These are phyloP conservation scores for Dioscorea dumetorum DNA, from an alignment of 106 monocot species.

Conservation along the genomic window DNA sequence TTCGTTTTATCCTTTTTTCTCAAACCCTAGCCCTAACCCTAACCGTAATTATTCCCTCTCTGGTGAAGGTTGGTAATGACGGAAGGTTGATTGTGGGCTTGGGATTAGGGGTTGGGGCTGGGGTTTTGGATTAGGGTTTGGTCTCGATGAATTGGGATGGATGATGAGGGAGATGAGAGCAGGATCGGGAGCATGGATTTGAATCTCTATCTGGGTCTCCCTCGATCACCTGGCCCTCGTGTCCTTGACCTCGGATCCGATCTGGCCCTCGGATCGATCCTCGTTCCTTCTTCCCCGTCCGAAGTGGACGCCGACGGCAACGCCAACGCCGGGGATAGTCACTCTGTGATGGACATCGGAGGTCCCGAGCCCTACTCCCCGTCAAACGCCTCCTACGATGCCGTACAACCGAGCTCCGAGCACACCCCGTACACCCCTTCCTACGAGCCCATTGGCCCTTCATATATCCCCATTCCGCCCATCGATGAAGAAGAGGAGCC, in stretches of 20 bases:
- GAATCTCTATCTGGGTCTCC: constrained; percentile 74
- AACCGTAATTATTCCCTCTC: too few species aligned
- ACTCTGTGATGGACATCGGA: background rate
- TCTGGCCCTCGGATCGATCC: constrained; percentile 53
- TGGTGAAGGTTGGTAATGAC: too few species aligned
- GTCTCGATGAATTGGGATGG: constrained; percentile 9
- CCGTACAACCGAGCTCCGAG: background rate
- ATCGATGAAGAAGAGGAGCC: background rate
- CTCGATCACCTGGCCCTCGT: constrained; percentile 39
- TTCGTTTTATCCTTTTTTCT: too few species aligned
- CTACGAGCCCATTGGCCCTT: background rate
- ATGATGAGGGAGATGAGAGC: constrained; percentile 26
- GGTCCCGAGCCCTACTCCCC: background rate
- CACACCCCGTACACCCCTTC: background rate
- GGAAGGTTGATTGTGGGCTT: too few species aligned
- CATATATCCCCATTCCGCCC: background rate
- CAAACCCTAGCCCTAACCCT: too few species aligned
- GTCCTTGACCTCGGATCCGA: constrained; percentile 60
- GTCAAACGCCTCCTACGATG: background rate
- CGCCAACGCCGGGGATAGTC: background rate
- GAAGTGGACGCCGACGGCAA: too few species aligned
- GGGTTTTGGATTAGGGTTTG: too few species aligned
- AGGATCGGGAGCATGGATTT: constrained; percentile 53
- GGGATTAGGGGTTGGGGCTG: too few species aligned
- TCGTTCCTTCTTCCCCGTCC: constrained; percentile 12